These are phyloP conservation scores for Beta vulgaris DNA, from an alignment of 148 eudicot genomes.

Conservation along the genomic window DNA sequence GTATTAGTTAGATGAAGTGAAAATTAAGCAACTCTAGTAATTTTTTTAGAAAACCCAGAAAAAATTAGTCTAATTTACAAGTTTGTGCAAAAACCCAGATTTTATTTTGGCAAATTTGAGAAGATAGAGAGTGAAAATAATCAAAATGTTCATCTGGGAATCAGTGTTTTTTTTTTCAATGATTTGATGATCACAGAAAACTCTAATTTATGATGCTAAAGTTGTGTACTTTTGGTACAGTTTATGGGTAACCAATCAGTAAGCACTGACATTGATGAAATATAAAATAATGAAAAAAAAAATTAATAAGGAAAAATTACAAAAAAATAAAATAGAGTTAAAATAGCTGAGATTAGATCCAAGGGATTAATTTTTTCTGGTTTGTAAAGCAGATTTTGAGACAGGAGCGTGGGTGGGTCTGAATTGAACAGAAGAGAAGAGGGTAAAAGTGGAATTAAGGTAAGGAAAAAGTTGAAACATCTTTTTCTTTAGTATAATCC, in stretches of 20 bases:
- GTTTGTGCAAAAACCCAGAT: slow-evolving; percentile 9
- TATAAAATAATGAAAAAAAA: neutral
- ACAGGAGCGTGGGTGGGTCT: slow-evolving; percentile 37
- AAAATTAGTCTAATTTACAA: neutral
- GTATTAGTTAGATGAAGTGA: slow-evolving; percentile 32
- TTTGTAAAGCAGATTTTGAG: slow-evolving; percentile 31
- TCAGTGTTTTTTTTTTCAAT: slow-evolving; percentile 18
- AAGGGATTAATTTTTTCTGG: neutral
- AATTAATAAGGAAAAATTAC: neutral
- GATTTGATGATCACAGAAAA: slow-evolving; percentile 25
- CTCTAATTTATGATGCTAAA: slow-evolving; percentile 28
- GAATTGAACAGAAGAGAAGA: slow-evolving; percentile 7
- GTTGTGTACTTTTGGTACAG: slow-evolving; percentile 32
- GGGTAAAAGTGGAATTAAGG: slow-evolving; percentile 23
- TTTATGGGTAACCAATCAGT: slow-evolving; percentile 38
- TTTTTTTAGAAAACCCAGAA: slow-evolving; percentile 18
- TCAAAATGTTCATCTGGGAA: slow-evolving; percentile 23
- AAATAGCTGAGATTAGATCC: slow-evolving; percentile 30
- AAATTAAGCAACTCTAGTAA: slow-evolving; percentile 32
- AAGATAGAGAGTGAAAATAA: slow-evolving; percentile 12
- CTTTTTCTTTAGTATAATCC: slow-evolving; percentile 7
- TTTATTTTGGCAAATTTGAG: slow-evolving; percentile 10
- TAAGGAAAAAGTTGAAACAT: slow-evolving; percentile 16
- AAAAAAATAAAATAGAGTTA: slow-evolving; percentile 3
- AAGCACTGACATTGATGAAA: slow-evolving; percentile 37